Evolutionary conservation across 2,329 filamentous ascomycete genomes (phyloP).

Genomic region (Ceratocystis colombiana): DNA sequence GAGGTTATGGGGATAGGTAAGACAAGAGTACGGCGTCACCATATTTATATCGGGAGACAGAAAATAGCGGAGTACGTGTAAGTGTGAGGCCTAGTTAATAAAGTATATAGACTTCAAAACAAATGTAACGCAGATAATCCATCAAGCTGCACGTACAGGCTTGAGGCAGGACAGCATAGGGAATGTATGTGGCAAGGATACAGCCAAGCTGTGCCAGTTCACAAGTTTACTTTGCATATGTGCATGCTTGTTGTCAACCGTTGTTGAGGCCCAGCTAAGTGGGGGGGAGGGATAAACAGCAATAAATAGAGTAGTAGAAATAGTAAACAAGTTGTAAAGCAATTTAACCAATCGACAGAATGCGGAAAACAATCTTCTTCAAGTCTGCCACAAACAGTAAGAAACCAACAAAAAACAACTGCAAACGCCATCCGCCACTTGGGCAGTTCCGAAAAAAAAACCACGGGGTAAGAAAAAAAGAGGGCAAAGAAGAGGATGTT

Average conservation of each 20-base stretch:
- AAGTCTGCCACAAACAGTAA: not conserved
- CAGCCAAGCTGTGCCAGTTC: constrained; percentile 1
- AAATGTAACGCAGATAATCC: not conserved
- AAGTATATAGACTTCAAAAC: too few relatives aligned
- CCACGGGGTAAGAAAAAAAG: not conserved
- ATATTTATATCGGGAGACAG: too few relatives aligned
- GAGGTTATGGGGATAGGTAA: too few relatives aligned
- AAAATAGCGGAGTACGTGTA: too few relatives aligned
- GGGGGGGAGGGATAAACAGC: not conserved
- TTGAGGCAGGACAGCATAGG: not conserved
- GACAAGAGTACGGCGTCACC: too few relatives aligned
- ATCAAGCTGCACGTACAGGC: not conserved
- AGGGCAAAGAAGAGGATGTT: not conserved
- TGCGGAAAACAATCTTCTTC: not conserved
- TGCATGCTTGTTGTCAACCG: constrained; percentile 1
- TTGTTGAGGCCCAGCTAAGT: not conserved
- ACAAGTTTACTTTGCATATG: not conserved
- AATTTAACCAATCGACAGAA: not conserved
- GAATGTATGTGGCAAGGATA: not conserved
- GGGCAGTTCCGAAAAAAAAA: not conserved
- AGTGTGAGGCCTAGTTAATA: too few relatives aligned
- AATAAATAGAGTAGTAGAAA: not conserved
- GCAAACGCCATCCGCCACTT: constrained; percentile 4
- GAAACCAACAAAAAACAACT: not conserved
- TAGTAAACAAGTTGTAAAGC: not conserved